Evolutionary conservation across 2,329 filamentous ascomycete species (phyloP).

Genomic region (Xylaria digitata): DNA sequence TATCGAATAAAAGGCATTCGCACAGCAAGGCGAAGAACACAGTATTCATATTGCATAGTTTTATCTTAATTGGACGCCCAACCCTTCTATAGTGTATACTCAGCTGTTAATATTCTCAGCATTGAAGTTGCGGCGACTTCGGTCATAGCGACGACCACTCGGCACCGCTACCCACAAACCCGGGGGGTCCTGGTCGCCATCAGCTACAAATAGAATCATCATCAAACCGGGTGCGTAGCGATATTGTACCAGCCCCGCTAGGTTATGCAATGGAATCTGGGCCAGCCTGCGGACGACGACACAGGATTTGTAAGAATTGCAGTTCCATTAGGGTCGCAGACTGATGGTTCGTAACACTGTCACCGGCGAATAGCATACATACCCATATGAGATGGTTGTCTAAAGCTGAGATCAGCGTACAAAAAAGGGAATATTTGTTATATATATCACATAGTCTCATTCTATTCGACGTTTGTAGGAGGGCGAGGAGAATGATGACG

Average conservation of each 20-base stretch:
- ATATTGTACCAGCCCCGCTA: conserved; percentile 29
- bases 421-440: neutral
- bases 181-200: conserved; percentile 1
- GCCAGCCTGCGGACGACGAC: neutral
- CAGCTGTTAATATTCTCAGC: conserved; percentile 12
- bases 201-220: conserved; percentile 17
- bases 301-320: conserved; percentile 15
- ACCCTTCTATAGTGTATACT: conserved; percentile 3
- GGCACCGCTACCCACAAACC: conserved; percentile 10
- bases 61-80: neutral
- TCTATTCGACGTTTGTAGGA: conserved; percentile 22
- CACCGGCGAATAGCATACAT: neutral
- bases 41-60: neutral
- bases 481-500: conserved; percentile 16
- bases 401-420: conserved; percentile 32
- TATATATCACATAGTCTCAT: neutral
- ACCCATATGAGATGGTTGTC: neutral
- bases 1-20: neutral
- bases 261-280: conserved; percentile 18
- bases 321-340: conserved; percentile 18
- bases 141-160: neutral
- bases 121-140: neutral
- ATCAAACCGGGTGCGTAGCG: conserved; percentile 28
- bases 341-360: conserved; percentile 8
- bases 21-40: neutral